A percentile compares a stretch with the other conserved stretches of the same genome.
Conservation (phyloP, 225 moss, liverwort and hornwort genomes). For the Asterella californica region DNA sequence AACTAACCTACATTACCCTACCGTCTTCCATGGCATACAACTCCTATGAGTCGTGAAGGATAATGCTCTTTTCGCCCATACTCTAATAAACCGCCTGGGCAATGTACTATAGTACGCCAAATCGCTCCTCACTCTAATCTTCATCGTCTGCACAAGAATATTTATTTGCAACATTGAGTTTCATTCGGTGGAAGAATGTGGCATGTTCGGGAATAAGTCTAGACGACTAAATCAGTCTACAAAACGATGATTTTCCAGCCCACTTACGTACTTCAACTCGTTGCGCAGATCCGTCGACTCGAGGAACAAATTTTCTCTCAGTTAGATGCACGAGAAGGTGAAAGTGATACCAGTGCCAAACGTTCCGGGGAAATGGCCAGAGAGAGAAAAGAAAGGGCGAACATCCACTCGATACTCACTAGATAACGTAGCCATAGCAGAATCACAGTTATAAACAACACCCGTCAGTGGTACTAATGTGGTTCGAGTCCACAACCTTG, state of each 20-base stretch:
- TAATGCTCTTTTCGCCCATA: too few species aligned
- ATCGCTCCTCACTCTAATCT: too few species aligned
- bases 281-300: constrained; percentile 32
- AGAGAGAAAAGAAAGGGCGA: neutral
- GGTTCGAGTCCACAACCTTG: constrained; percentile 2
- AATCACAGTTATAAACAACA: neutral
- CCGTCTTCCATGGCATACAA: too few species aligned
- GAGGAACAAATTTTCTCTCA: constrained; percentile 24
- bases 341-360: neutral
- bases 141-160: too few species aligned
- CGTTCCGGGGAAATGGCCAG: constrained; percentile 5
- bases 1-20: too few species aligned
- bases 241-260: neutral
- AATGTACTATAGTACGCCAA: too few species aligned
- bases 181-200: neutral
- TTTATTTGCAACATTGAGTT: too few species aligned
- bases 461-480: neutral
- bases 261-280: neutral
- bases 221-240: neutral
- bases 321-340: constrained; percentile 2
- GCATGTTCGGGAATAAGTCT: neutral
- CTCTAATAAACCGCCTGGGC: too few species aligned
- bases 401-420: neutral
- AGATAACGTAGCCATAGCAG: neutral
- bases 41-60: too few species aligned